These are phyloP conservation scores for Paramecium biaurelia DNA, from an alignment of 73 alveolate genomes.

Conservation along the genomic window DNA sequence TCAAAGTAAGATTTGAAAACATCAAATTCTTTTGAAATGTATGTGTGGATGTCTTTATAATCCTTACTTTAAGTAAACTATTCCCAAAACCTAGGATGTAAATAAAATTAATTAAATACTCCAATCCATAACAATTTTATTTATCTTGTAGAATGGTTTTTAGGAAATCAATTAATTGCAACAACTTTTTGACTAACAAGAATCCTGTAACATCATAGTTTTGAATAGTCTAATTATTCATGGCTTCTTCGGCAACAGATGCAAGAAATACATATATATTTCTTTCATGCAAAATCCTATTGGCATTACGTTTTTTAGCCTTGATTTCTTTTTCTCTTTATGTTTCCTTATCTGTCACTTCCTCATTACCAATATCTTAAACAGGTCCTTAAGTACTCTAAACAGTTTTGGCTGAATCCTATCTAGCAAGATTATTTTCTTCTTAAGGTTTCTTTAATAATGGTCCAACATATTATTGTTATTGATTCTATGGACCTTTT, in stretches of 20 bases:
- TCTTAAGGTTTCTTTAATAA: slow-evolving; percentile 51
- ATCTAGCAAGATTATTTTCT: not conserved
- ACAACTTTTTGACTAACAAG: slow-evolving; percentile 49
- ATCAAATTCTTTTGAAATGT: slow-evolving; percentile 58
- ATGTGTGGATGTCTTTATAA: slow-evolving; percentile 55
- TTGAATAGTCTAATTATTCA: slow-evolving; percentile 52
- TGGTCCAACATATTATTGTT: slow-evolving; percentile 53
- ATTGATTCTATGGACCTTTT: slow-evolving; percentile 19
- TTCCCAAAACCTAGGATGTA: slow-evolving; percentile 50
- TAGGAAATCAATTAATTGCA: slow-evolving; percentile 53
- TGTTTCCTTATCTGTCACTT: slow-evolving; percentile 53
- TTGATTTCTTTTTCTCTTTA: slow-evolving; percentile 56
- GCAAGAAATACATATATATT: slow-evolving; percentile 64
- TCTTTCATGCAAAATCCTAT: slow-evolving; percentile 61
- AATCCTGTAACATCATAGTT: slow-evolving; percentile 56
- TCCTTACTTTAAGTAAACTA: slow-evolving; percentile 54
- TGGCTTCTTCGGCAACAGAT: slow-evolving; percentile 67
- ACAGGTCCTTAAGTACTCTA: not conserved
- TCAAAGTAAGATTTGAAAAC: slow-evolving; percentile 58
- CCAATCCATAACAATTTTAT: slow-evolving; percentile 52
- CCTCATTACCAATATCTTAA: slow-evolving; percentile 44
- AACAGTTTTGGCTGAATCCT: not conserved
- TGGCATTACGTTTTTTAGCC: slow-evolving; percentile 64
- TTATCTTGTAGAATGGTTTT: slow-evolving; percentile 30
- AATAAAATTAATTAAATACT: not conserved